Evolutionary conservation across 2,329 filamentous ascomycete genomes (phyloP).

Genomic region (Alternaria gaisen): DNA sequence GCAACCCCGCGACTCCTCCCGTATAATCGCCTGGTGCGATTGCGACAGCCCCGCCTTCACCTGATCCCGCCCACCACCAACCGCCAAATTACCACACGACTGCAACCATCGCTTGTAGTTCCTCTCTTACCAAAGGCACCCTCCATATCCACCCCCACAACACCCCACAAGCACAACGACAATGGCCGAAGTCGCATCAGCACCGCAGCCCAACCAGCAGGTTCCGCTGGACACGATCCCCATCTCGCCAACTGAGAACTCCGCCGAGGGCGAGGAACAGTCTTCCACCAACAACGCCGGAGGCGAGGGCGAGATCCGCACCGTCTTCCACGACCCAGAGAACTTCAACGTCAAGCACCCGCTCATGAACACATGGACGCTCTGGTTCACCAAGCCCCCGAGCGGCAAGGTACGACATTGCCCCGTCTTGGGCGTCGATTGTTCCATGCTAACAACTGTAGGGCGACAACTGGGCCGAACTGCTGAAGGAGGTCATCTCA

Average conservation of each 20-base stretch:
- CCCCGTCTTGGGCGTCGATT: neutral
- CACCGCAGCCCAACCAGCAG: slow-evolving; percentile 55
- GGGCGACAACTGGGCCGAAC: slow-evolving; percentile 98
- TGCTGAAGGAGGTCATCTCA: slow-evolving; percentile 97
- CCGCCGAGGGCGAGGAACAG: slow-evolving; percentile 52
- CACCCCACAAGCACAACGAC: slow-evolving; percentile 20
- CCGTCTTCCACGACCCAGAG: slow-evolving; percentile 96
- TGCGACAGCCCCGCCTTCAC: slow-evolving; percentile 33
- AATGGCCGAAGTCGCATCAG: slow-evolving; percentile 50
- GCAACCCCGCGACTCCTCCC: slow-evolving; percentile 32
- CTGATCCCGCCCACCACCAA: slow-evolving; percentile 26
- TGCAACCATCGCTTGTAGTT: slow-evolving; percentile 13
- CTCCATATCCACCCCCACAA: neutral
- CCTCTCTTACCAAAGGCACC: slow-evolving; percentile 5
- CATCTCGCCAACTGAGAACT: slow-evolving; percentile 61
- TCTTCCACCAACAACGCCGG: slow-evolving; percentile 53
- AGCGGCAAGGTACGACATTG: slow-evolving; percentile 79
- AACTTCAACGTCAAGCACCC: slow-evolving; percentile 99
- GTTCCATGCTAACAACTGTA: slow-evolving; percentile 51
- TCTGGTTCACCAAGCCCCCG: slow-evolving; percentile 99
- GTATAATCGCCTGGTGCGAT: slow-evolving; percentile 48
- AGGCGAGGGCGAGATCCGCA: slow-evolving; percentile 71
- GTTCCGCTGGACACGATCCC: slow-evolving; percentile 65
- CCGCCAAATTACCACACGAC: slow-evolving; percentile 26
- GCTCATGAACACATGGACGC: slow-evolving; percentile 95